A percentile compares a stretch with the other conserved stretches of the same genome.
Evolutionary conservation across 2,329 filamentous ascomycete genomes (phyloP).

Genomic region (Cladosporium sp.): DNA sequence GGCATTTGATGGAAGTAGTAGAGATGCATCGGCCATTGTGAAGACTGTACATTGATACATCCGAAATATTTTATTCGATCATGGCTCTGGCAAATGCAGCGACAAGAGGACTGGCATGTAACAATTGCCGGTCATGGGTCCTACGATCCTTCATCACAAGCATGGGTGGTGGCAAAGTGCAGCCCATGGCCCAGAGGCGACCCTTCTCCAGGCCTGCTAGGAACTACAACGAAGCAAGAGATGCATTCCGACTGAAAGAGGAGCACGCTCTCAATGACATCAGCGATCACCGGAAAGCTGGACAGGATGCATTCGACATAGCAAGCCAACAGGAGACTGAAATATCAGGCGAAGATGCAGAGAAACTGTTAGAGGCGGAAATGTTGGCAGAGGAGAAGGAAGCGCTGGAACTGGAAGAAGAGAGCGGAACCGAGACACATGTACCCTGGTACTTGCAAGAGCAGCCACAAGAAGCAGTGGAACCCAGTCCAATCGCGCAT

Average conservation of each 20-base stretch:
- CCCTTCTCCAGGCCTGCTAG: constrained; percentile 24
- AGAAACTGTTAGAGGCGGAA: neutral
- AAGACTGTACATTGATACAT: neutral
- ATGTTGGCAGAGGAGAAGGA: neutral
- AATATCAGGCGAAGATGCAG: neutral
- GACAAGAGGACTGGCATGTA: constrained; percentile 23
- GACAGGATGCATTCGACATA: constrained; percentile 8
- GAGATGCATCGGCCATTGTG: neutral
- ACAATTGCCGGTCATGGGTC: constrained; percentile 29
- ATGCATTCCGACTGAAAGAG: constrained; percentile 23
- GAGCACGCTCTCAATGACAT: constrained; percentile 28
- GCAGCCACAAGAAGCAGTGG: constrained; percentile 37
- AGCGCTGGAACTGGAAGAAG: neutral
- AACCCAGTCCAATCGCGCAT: constrained; percentile 48
- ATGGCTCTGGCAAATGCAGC: constrained; percentile 23
- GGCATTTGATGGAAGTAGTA: constrained; percentile 16
- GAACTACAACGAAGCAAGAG: constrained; percentile 25
- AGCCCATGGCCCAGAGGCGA: constrained; percentile 23
- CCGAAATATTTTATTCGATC: neutral
- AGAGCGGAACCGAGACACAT: constrained; percentile 20
- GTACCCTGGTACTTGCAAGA: constrained; percentile 82
- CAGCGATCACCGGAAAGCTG: constrained; percentile 20
- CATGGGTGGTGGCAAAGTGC: constrained; percentile 24
- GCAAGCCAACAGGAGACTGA: neutral
- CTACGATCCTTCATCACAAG: constrained; percentile 35